phyloP scores from a whole-genome alignment of 306 rosid genomes.

The Ochetophila trinervis region DNA sequence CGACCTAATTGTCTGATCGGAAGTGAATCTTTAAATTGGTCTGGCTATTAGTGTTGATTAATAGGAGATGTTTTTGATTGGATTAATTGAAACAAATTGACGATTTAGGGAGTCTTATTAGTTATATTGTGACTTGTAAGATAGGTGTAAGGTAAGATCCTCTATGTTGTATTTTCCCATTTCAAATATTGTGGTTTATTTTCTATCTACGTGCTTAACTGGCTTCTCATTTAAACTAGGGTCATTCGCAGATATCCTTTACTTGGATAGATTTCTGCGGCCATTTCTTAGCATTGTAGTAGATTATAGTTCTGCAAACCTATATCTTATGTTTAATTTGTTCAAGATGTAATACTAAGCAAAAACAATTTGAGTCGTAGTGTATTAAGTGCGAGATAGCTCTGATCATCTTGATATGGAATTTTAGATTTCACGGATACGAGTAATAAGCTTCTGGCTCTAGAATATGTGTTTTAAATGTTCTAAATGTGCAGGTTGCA shows the following conservation, averaged over 20 bases:
- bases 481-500: no score
- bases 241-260: not conserved
- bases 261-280: not conserved
- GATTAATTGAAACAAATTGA: conserved; percentile 1
- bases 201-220: no score
- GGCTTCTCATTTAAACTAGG: not conserved
- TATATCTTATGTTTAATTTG: not conserved
- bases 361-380: no score
- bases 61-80: not conserved
- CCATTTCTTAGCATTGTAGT: not conserved
- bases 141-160: no score
- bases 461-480: no score
- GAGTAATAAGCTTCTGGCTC: no score
- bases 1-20: not conserved
- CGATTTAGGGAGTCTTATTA: not conserved
- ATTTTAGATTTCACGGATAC: no score
- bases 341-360: not conserved
- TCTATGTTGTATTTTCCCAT: no score
- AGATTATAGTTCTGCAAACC: not conserved
- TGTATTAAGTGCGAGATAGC: no score
- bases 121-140: not conserved
- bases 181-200: no score
- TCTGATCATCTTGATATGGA: no score
- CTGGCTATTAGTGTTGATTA: not conserved
- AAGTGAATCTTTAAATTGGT: not conserved